A percentile compares a stretch with the other conserved stretches of the same genome.
Evolutionary conservation across 441 rosid genomes (phyloP).

Genomic region (Dalechampia spathulata): DNA sequence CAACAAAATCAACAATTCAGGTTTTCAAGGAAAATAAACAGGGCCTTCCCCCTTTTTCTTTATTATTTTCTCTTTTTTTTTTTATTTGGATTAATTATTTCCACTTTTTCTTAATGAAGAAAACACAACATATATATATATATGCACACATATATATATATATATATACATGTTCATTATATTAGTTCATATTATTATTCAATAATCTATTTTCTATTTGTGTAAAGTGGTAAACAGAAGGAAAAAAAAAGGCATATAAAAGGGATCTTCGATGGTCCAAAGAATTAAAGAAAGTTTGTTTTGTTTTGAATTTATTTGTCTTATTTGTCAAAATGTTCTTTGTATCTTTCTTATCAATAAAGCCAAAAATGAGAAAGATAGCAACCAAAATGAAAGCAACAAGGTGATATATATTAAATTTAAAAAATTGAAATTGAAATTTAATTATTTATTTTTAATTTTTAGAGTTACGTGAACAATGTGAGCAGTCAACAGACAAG

Average conservation of each 20-base stretch:
- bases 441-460: background rate
- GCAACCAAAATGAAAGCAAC: background rate
- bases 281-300: constrained; percentile 1
- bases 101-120: too few species aligned
- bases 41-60: background rate
- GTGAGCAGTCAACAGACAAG: constrained; percentile 9
- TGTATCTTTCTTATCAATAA: background rate
- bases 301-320: background rate
- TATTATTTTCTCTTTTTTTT: background rate
- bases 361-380: constrained; percentile 7
- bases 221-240: too few species aligned
- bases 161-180: constrained; percentile 16
- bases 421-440: too few species aligned
- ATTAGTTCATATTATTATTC: constrained; percentile 3
- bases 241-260: background rate
- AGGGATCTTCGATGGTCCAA: constrained; percentile 3
- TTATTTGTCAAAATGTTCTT: background rate
- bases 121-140: too few species aligned
- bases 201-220: constrained; percentile 21
- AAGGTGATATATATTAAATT: too few species aligned
- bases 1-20: constrained; percentile 26
- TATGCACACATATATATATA: too few species aligned
- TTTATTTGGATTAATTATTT: background rate
- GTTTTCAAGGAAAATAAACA: constrained; percentile 26
- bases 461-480: constrained; percentile 11